Evolutionary conservation across 371 early-diverging fungal genomes (phyloP), one percentile per base, ranked within the genome.

Genomic region (Basidiobolus meristosporus): DNA sequence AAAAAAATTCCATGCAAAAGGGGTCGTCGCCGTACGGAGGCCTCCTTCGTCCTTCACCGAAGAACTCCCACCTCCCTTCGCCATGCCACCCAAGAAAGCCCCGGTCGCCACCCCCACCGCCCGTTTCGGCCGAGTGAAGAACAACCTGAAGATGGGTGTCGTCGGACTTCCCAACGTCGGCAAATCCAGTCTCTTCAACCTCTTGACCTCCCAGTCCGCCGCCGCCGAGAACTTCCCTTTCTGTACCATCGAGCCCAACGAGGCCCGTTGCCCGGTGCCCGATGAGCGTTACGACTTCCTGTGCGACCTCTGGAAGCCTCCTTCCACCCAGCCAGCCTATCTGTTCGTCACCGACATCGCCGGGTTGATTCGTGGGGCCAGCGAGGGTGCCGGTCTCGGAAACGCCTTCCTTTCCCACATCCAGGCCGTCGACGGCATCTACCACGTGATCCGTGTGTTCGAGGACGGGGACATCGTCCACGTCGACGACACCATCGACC

Each of bases 111-210:
- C 26, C 5, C 3, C 26, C 26, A 26, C 26, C 26, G 26, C 26
- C 3, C 26, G 26, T 26, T 26, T 26, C 26, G 26, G 26, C 33
- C 3, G 26, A 9, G 26, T 26, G 9, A 26, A 26, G 26, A 26
- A 26, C 26, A 50, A 50, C 31, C 60, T 96, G 48, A 81, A 83
- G 57, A 84, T 92, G 69, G 95, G 82, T 44, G 63, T 95, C 15
- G 93, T 98, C 31, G 96, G 95, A 33, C 56, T 98, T 42, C 98
- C 98, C 49, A 98, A 98, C 59, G 89, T 92, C 50, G 98, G 83
- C 42, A 92, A 96, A 57, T 81, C 81, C 4, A 75, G 86, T 23
- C 65, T 90, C 39, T 92, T 90, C 66, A 97, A 93, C 60, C 65
- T 68, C 37, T 54, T 97, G 41, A 97, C 97, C 17, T 70, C 70